These are phyloP conservation scores for Aureobasidium pullulans DNA, from an alignment of 2,329 filamentous ascomycete species.

Conservation along the genomic window DNA sequence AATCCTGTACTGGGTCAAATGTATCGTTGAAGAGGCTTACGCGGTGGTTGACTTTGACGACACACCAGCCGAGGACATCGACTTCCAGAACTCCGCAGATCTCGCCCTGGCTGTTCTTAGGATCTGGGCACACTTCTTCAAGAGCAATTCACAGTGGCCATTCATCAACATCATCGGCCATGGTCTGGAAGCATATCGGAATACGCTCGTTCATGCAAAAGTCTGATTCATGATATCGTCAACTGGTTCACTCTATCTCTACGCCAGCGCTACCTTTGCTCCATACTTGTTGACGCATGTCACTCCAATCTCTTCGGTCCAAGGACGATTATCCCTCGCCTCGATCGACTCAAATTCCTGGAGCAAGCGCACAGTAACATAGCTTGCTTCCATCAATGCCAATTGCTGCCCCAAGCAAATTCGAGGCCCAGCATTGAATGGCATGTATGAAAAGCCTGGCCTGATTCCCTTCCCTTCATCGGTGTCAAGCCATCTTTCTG, in stretches of 20 bases:
- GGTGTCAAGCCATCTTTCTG: slow-evolving; percentile 32
- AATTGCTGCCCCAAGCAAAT: slow-evolving; percentile 55
- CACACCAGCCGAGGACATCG: slow-evolving; percentile 19
- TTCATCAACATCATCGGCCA: slow-evolving; percentile 35
- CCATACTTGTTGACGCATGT: no score
- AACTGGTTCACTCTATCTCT: no score
- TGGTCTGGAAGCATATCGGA: background rate
- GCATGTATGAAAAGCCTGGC: slow-evolving; percentile 30
- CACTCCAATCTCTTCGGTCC: no score
- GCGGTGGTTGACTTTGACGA: slow-evolving; percentile 26
- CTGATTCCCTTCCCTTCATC: slow-evolving; percentile 25
- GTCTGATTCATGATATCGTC: no score
- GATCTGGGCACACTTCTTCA: slow-evolving; percentile 37
- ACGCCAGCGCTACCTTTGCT: no score
- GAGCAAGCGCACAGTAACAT: slow-evolving; percentile 64
- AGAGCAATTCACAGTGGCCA: slow-evolving; percentile 37
- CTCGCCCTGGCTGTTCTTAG: slow-evolving; percentile 34
- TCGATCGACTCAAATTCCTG: slow-evolving; percentile 55
- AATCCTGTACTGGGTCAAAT: slow-evolving; percentile 31
- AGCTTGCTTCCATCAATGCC: slow-evolving; percentile 68
- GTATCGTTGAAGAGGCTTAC: slow-evolving; percentile 36
- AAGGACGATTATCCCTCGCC: slow-evolving; percentile 8
- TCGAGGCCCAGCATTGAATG: slow-evolving; percentile 31
- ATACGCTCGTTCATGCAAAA: background rate
- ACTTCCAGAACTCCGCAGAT: slow-evolving; percentile 27